Percentiles rank a stretch among this genome's conserved stretches.
Evolutionary conservation across 179 eudicot genomes (phyloP).

Genomic region (Beta corolliflora): DNA sequence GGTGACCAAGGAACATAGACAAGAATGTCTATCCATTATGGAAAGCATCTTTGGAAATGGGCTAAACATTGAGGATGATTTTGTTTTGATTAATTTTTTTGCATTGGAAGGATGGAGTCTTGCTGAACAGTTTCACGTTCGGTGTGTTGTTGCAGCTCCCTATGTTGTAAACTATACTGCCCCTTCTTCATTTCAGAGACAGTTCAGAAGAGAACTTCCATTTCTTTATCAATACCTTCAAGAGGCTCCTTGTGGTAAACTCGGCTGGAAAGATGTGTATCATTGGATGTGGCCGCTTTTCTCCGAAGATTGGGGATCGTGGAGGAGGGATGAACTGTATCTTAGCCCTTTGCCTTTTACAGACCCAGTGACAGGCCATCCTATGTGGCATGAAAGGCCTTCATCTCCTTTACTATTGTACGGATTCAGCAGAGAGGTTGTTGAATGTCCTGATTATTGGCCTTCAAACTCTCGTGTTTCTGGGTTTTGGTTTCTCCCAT

Average conservation of each 20-base stretch:
- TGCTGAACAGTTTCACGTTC: conserved; percentile 75
- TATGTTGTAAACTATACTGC: conserved; percentile 89
- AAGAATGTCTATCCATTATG: conserved; percentile 58
- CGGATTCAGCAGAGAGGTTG: conserved; percentile 95
- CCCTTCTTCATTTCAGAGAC: conserved; percentile 77
- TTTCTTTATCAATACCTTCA: conserved; percentile 63
- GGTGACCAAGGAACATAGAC: conserved; percentile 59
- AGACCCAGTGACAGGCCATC: conserved; percentile 91
- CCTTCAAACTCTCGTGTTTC: conserved; percentile 71
- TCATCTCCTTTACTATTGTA: conserved; percentile 77
- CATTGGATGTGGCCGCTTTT: conserved; percentile 99
- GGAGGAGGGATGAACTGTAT: conserved; percentile 77
- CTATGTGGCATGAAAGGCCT: conserved; percentile 77
- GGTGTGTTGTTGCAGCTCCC: conserved; percentile 86
- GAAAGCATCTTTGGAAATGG: conserved; percentile 69
- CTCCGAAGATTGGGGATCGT: conserved; percentile 85
- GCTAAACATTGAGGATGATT: conserved; percentile 54
- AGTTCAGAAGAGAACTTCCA: conserved; percentile 69
- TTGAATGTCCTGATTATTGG: conserved; percentile 97
- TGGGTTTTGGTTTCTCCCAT: conserved; percentile 93
- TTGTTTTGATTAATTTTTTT: conserved; percentile 83
- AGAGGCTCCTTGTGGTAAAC: conserved; percentile 71
- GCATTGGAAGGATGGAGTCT: conserved; percentile 99
- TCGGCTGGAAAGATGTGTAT: conserved; percentile 77
- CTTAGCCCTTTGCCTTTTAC: conserved; percentile 87